A percentile compares a stretch with the other conserved stretches of the same genome.
Conservation (phyloP, 305 asterid genomes). For the Fraxinus floribunda region DNA sequence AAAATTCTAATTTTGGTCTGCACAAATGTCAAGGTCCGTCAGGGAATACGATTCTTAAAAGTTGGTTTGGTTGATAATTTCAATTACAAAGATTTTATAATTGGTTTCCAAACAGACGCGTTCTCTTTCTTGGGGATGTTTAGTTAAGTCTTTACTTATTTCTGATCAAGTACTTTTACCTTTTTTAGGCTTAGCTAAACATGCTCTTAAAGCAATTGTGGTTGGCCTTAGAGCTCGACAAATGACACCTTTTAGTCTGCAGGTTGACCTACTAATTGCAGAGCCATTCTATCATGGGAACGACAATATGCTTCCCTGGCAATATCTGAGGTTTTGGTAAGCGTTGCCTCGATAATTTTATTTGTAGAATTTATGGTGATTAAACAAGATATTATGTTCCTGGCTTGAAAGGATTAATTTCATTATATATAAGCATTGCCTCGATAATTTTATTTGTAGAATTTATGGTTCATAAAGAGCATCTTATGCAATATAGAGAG, state of each 20-base stretch:
- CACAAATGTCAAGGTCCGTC: not conserved
- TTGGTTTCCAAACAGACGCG: not conserved
- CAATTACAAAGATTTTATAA: not conserved
- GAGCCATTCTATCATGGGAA: slow-evolving; percentile 91
- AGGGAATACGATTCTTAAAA: not conserved
- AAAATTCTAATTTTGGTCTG: not conserved
- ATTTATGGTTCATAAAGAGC: not conserved
- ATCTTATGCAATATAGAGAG: no score
- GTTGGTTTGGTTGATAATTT: not conserved
- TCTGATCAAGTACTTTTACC: not conserved
- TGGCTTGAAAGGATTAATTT: not conserved
- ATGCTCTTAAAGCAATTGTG: slow-evolving; percentile 9
- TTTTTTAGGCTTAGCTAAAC: not conserved
- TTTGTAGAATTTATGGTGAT: slow-evolving; percentile 8
- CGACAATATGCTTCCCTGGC: slow-evolving; percentile 82
- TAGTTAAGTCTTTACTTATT: not conserved
- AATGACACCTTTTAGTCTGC: slow-evolving; percentile 28
- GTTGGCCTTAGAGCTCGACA: slow-evolving; percentile 11
- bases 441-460: not conserved
- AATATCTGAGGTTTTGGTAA: slow-evolving; percentile 85
- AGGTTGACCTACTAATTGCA: slow-evolving; percentile 71
- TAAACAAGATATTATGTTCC: not conserved
- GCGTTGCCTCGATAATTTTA: slow-evolving; percentile 16
- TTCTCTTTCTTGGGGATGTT: slow-evolving; percentile 2
- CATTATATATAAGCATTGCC: not conserved